Evolutionary conservation across 148 eudicot genomes (phyloP).

Genomic region (Chenopodium suecicum): DNA sequence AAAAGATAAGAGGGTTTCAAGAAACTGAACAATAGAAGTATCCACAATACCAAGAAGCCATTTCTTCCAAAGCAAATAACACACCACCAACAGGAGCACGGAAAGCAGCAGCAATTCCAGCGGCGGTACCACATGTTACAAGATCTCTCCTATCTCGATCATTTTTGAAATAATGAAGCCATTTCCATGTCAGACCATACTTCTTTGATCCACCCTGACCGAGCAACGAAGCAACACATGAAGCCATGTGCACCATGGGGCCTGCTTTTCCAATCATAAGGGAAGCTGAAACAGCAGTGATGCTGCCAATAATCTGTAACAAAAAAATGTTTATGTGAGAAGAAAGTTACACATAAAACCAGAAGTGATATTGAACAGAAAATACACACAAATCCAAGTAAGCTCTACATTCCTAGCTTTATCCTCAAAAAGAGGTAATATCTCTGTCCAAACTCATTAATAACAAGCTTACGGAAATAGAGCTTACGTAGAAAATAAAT

Average conservation of each 20-base stretch:
- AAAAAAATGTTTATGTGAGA: neutral
- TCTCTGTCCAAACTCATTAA: neutral
- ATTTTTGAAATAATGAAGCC: constrained; percentile 77
- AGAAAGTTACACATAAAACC: constrained; percentile 2
- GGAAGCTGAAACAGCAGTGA: constrained; percentile 79
- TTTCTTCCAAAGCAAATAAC: constrained; percentile 92
- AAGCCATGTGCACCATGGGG: constrained; percentile 88
- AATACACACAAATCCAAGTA: neutral
- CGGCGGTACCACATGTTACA: constrained; percentile 90
- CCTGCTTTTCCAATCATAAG: constrained; percentile 91
- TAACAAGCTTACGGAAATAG: neutral
- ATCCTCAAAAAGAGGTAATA: neutral
- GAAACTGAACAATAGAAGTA: neutral
- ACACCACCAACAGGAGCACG: constrained; percentile 98
- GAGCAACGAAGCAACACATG: constrained; percentile 69
- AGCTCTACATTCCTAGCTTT: neutral
- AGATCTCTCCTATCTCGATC: constrained; percentile 90
- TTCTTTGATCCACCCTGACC: constrained; percentile 89
- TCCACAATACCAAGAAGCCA: constrained; percentile 81
- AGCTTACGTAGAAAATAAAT: neutral
- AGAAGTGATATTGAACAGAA: neutral
- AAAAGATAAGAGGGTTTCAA: neutral
- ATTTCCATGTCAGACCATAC: constrained; percentile 67
- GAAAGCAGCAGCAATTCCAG: constrained; percentile 95
- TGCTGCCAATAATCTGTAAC: constrained; percentile 78